Base-by-base conservation (phyloP, 257 asterid genomes). In the Verbena officinalis region DNA sequence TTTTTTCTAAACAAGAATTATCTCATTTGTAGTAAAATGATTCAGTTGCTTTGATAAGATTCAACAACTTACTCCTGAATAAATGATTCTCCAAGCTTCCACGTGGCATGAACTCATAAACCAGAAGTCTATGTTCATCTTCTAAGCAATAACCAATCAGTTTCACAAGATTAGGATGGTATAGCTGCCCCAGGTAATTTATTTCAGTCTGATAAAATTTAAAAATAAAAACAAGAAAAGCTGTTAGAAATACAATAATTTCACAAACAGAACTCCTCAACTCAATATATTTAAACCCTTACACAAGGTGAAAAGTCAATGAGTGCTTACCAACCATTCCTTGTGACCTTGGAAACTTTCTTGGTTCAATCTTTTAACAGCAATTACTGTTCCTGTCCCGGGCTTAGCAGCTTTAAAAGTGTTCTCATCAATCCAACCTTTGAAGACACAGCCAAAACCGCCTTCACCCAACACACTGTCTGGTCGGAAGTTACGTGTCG, bases 381-480 rank as follows among this genome's bases (percentile, higher is more conserved):
- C 96, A 67, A 89, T 89, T 40, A 89, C 95, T 43, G 68, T 71
- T 16, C 96, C 96, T 1, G 88, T 84, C 42, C 96, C 96, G 0
- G 96, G 90, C 73, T 68, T 82, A 0, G 96, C 79, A 12, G 96
- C 95, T 73, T 84, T 86, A 59, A 65, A 84, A 1, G 87, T 80
- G 30, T 77, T 55, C 69, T 89, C 87, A 24, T 89, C 96, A 20
- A 89, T 80, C 96, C 96, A 89, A 10, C 96, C 96, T 56, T 89
- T 89, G 78, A 89, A 89, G 16, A 89, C 95, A 38, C 86, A 83
- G 13, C 95, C 96, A 58, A 89, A 89, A 10, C 96, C 95, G 33
- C 96, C 96, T 72, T 89, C 96, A 6, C 95, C 95, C 39, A 89
- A 68, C 64, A 89, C 90, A 82, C 96, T 89, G 74, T 89, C 96